These are phyloP conservation scores for Dipteronia sinensis DNA, from an alignment of 345 rosid species.

Conservation along the genomic window DNA sequence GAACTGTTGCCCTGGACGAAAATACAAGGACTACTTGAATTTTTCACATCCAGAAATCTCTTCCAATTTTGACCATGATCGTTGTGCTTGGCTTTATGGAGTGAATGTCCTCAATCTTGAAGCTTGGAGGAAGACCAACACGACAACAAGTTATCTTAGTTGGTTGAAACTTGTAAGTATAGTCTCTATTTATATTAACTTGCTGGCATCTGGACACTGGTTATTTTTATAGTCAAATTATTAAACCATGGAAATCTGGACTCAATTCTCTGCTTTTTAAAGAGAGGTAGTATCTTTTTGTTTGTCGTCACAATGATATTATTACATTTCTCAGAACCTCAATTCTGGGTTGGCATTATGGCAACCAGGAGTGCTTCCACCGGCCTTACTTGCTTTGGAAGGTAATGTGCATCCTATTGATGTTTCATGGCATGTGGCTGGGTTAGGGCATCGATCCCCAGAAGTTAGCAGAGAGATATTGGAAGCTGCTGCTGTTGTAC, in stretches of 20 bases:
- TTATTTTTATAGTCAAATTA: not conserved
- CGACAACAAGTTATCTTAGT: conserved; percentile 59
- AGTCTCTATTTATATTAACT: not conserved
- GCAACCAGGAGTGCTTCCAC: conserved; percentile 88
- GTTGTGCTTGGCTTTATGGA: conserved; percentile 89
- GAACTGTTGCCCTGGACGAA: conserved; percentile 83
- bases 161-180: conserved; percentile 76
- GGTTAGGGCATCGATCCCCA: conserved; percentile 64
- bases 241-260: not conserved
- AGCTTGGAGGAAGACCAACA: conserved; percentile 78
- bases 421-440: conserved; percentile 82
- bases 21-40: conserved; percentile 77
- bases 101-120: conserved; percentile 83
- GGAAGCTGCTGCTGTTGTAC: conserved; percentile 75
- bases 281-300: not conserved
- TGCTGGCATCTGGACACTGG: not conserved
- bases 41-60: conserved; percentile 76
- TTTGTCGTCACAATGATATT: not conserved
- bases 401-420: conserved; percentile 74
- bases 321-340: conserved; percentile 50
- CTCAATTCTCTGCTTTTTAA: not conserved
- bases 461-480: conserved; percentile 35
- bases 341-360: conserved; percentile 68
- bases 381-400: conserved; percentile 69
- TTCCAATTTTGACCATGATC: conserved; percentile 50